These are phyloP conservation scores for Aspergillus fructus DNA, from an alignment of 2,329 filamentous ascomycete species.

Conservation along the genomic window DNA sequence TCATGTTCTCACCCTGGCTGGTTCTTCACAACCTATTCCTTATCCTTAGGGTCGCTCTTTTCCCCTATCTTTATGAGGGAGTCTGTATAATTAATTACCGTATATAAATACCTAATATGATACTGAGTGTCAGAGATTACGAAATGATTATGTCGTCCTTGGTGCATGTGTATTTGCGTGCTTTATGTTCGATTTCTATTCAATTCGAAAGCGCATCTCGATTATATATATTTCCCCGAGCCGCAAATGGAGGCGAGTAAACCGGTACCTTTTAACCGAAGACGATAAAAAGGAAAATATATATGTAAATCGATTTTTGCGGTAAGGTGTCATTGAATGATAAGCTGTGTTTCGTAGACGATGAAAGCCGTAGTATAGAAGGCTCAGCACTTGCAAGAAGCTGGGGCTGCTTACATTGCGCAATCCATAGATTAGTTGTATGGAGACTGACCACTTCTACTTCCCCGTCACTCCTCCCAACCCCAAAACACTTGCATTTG, in stretches of 20 bases:
- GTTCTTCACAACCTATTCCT: not conserved
- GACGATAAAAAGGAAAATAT: too few species aligned
- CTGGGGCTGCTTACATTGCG: not conserved
- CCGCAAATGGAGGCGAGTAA: too few species aligned
- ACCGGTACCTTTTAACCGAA: too few species aligned
- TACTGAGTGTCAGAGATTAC: not conserved
- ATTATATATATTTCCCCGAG: too few species aligned
- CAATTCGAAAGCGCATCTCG: too few species aligned
- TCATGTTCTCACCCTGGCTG: not conserved
- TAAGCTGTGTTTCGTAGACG: not conserved
- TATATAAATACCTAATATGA: slow-evolving; percentile 2
- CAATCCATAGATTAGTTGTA: not conserved
- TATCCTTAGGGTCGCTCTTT: not conserved
- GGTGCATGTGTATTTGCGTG: not conserved
- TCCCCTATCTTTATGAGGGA: slow-evolving; percentile 4
- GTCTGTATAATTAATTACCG: slow-evolving; percentile 4
- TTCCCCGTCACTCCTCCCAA: not conserved
- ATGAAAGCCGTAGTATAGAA: not conserved
- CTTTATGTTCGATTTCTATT: not conserved
- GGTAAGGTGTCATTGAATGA: not conserved
- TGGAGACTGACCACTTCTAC: not conserved
- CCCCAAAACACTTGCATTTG: not conserved
- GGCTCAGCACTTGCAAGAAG: not conserved
- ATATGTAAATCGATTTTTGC: too few species aligned
- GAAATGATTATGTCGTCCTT: not conserved